A percentile compares a stretch with the other conserved stretches of the same genome.
Evolutionary conservation across 1,139 yeast species (phyloP).

Genomic region (Scheffersomyces insectosa): DNA sequence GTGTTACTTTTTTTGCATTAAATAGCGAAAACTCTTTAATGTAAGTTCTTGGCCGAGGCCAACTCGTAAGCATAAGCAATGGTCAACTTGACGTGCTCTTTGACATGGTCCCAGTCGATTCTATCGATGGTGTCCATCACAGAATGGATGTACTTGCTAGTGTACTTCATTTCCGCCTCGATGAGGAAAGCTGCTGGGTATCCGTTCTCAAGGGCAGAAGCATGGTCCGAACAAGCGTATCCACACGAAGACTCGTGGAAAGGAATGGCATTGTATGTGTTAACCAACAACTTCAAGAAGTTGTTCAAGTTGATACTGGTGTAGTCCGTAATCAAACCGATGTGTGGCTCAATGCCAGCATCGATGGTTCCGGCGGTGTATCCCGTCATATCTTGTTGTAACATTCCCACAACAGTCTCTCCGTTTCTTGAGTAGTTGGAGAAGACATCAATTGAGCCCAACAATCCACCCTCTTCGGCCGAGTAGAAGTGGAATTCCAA

Average conservation of each 20-base stretch:
- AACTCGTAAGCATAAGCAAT: slow-evolving; percentile 72
- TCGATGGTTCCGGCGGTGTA: slow-evolving; percentile 59
- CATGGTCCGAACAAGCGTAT: slow-evolving; percentile 92
- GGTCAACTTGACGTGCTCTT: slow-evolving; percentile 75
- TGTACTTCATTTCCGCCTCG: slow-evolving; percentile 67
- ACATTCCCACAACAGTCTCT: slow-evolving; percentile 70
- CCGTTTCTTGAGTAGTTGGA: slow-evolving; percentile 47
- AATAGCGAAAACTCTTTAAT: not conserved
- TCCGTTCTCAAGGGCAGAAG: slow-evolving; percentile 80
- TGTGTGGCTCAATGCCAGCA: slow-evolving; percentile 62
- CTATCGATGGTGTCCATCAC: slow-evolving; percentile 79
- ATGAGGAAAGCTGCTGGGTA: slow-evolving; percentile 81
- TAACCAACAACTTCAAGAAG: slow-evolving; percentile 62
- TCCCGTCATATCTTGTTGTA: slow-evolving; percentile 97
- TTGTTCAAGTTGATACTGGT: slow-evolving; percentile 60
- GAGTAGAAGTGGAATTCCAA: slow-evolving; percentile 92
- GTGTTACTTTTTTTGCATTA: too few species aligned
- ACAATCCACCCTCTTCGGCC: slow-evolving; percentile 91
- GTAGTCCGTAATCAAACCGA: slow-evolving; percentile 80
- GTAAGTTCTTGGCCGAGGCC: slow-evolving; percentile 23
- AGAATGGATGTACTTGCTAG: slow-evolving; percentile 74
- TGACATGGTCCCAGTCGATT: slow-evolving; percentile 73
- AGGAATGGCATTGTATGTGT: slow-evolving; percentile 63
- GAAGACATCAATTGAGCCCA: slow-evolving; percentile 84
- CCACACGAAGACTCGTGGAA: slow-evolving; percentile 81